These are phyloP conservation scores for Geotrichum candidum DNA, from an alignment of 1,139 yeast species.

Conservation along the genomic window DNA sequence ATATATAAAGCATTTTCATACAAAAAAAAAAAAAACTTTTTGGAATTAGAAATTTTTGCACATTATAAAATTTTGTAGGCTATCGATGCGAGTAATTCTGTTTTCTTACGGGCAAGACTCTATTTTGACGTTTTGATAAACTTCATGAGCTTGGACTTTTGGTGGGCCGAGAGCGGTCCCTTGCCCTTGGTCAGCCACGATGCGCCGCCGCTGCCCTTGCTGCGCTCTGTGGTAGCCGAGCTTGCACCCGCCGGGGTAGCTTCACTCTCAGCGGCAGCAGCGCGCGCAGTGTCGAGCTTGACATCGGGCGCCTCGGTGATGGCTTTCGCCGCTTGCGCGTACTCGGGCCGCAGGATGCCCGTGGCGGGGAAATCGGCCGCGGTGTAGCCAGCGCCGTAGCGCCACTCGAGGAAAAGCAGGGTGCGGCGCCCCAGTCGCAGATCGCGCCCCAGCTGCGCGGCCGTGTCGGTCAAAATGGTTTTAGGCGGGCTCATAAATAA, in stretches of 20 bases:
- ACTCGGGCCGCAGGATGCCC: conserved; percentile 20
- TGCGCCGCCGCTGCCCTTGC: not conserved
- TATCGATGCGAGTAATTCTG: too few relatives aligned
- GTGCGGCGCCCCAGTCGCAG: conserved; percentile 30
- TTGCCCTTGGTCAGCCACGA: conserved; percentile 13
- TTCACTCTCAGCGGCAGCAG: not conserved
- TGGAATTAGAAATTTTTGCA: too few relatives aligned
- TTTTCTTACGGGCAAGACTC: not conserved
- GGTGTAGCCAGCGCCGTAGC: conserved; percentile 13
- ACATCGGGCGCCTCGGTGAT: conserved; percentile 27
- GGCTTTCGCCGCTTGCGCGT: conserved; percentile 22
- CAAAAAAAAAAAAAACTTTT: too few relatives aligned
- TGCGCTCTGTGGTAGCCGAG: not conserved
- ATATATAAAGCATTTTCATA: too few relatives aligned
- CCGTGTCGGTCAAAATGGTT: conserved; percentile 21
- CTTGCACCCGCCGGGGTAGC: not conserved
- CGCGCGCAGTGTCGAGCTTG: conserved; percentile 18
- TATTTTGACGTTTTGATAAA: conserved; percentile 13
- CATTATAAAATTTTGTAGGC: too few relatives aligned
- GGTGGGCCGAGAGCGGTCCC: conserved; percentile 7
- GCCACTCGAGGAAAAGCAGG: conserved; percentile 31
- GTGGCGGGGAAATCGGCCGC: conserved; percentile 13
- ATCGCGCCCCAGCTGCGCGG: conserved; percentile 23
- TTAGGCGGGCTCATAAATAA: conserved; percentile 32
- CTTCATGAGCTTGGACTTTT: conserved; percentile 13